Base-by-base conservation (phyloP, 1,139 yeast species). In the Suhomyces guaymorum region DNA sequence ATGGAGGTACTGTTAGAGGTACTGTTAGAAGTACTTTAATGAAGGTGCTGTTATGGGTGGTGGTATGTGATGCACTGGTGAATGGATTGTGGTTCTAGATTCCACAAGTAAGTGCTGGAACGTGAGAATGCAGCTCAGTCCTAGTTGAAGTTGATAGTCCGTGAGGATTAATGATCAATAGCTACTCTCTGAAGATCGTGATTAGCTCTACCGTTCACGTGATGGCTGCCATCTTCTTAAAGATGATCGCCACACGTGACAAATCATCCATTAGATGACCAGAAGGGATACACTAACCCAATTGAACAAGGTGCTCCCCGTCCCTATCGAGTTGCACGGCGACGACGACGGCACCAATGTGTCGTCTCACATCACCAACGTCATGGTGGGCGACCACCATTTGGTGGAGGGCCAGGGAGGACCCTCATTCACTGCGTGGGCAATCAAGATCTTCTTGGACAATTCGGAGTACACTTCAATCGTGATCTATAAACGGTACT, bases 401-500 rank as follows among this genome's bases (percentile, higher is more conserved):
- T 39, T 56, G 20, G 59, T 70, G 7, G 48, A 58, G 22, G 73
- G 73, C 13, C 73, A 66, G 28, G 46, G 44, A 9, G 65, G 70
- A 7, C 54, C 57, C 15, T 59, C 70, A 29, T 75, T 74, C 47
- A 56, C 67, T 3, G 70, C 70, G 14, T 76, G 81, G 80, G 53
- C 69, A 1, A 63, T 76, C 15, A 62, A 64, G 37, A 60, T 75
- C 9, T 66, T 69, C 5, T 58, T 77, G 6, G 58, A 63, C 28
- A 70, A 70, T 33, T 57, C 69, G 7, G 50, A 55, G 21, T 77
- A 77, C 26, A 67, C 80, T 1, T 67, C 71, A 21, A 69, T 82
- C 12, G 55, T 63, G 19, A 48, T 39, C 35, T 71, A 80, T 48
- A 78, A 78, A 51, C 61, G 95, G 39, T 85, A 82, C 54, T 73